Conservation (phyloP, 2,329 filamentous ascomycete species). For the Phyllosticta citrichinensis region DNA sequence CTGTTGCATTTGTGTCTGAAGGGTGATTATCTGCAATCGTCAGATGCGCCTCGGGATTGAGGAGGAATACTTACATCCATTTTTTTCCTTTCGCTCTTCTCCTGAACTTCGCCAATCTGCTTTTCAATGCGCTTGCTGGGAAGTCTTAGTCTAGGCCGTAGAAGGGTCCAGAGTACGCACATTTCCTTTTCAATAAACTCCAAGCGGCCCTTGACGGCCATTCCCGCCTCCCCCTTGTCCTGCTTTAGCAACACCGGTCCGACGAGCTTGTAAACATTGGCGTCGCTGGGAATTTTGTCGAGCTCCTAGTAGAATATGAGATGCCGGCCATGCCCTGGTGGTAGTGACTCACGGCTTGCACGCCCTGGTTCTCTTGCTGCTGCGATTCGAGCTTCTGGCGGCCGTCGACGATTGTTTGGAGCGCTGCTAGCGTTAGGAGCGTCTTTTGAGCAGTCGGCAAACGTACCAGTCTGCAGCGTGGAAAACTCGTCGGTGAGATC, state of each 20-base stretch:
- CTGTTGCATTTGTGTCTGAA: slow-evolving; percentile 10
- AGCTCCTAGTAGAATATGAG: slow-evolving; percentile 57
- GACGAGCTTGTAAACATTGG: slow-evolving; percentile 91
- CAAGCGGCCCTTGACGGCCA: slow-evolving; percentile 80
- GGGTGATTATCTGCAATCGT: slow-evolving; percentile 5
- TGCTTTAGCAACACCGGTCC: slow-evolving; percentile 92
- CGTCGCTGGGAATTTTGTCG: slow-evolving; percentile 62
- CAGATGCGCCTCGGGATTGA: background rate
- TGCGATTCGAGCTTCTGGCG: slow-evolving; percentile 90
- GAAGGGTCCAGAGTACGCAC: slow-evolving; percentile 42
- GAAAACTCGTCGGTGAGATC: slow-evolving; percentile 78
- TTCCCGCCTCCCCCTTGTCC: slow-evolving; percentile 79
- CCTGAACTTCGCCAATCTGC: slow-evolving; percentile 54
- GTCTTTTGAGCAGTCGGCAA: background rate
- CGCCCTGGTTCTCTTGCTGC: slow-evolving; percentile 81
- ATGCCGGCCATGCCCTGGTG: background rate
- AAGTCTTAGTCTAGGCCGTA: slow-evolving; percentile 4
- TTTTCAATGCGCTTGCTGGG: slow-evolving; percentile 55
- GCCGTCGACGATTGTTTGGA: slow-evolving; percentile 64
- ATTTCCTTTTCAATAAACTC: slow-evolving; percentile 94
- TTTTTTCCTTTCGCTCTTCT: slow-evolving; percentile 55
- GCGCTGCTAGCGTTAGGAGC: slow-evolving; percentile 47
- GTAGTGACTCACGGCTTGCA: slow-evolving; percentile 55
- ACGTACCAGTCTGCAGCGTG: slow-evolving; percentile 68
- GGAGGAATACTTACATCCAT: slow-evolving; percentile 44